Evolutionary conservation across 2,329 filamentous ascomycete species (phyloP).

Genomic region (Erysiphe pulchra): DNA sequence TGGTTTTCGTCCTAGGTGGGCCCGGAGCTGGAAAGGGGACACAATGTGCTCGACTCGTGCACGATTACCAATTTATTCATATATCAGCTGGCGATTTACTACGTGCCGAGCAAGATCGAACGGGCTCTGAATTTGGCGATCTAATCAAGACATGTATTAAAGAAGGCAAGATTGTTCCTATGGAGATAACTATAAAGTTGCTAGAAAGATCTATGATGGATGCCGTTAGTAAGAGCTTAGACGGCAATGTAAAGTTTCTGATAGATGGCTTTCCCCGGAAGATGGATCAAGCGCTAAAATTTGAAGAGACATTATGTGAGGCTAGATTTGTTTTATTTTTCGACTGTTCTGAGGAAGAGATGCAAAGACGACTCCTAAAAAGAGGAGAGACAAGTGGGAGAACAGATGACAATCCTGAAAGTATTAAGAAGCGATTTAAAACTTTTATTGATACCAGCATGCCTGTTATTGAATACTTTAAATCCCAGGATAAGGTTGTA

Average conservation of each 20-base stretch:
- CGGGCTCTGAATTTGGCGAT: slow-evolving; percentile 68
- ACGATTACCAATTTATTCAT: slow-evolving; percentile 75
- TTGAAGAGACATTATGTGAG: slow-evolving; percentile 69
- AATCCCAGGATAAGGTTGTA: slow-evolving; percentile 50
- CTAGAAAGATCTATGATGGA: slow-evolving; percentile 81
- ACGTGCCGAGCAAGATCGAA: slow-evolving; percentile 73
- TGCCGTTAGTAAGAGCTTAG: slow-evolving; percentile 26
- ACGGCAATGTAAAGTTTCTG: slow-evolving; percentile 42
- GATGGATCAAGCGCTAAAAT: slow-evolving; percentile 87
- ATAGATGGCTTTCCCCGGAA: slow-evolving; percentile 78
- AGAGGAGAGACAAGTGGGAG: slow-evolving; percentile 81
- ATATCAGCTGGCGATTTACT: slow-evolving; percentile 83
- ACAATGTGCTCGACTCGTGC: slow-evolving; percentile 71
- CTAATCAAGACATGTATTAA: slow-evolving; percentile 87
- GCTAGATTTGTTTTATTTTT: slow-evolving; percentile 78
- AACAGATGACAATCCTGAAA: slow-evolving; percentile 81
- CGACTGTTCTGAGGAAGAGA: slow-evolving; percentile 72
- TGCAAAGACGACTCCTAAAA: slow-evolving; percentile 64
- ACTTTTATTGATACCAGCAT: slow-evolving; percentile 91
- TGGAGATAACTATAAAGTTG: slow-evolving; percentile 87
- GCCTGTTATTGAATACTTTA: slow-evolving; percentile 80
- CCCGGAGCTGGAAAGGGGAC: slow-evolving; percentile 93
- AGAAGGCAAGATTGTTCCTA: slow-evolving; percentile 89
- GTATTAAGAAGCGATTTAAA: slow-evolving; percentile 86
- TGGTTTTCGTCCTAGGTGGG: slow-evolving; percentile 87